Conservation (phyloP, 495 filamentous ascomycete species). For the Hypoxylon cercidicola region DNA sequence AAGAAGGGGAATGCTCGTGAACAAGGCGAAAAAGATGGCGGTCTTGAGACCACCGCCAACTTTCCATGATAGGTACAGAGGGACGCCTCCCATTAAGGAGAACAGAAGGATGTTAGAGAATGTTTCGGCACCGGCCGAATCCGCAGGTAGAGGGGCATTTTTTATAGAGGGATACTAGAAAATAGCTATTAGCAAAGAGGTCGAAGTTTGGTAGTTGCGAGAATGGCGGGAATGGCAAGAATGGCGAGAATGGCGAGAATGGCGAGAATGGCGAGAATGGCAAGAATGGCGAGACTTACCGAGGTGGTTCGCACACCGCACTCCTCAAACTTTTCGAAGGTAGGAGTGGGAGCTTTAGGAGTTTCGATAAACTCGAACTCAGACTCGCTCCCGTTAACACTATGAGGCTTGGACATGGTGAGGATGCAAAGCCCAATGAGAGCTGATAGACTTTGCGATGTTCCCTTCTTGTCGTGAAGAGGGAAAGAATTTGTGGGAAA, state of each 20-base stretch:
- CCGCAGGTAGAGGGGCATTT: slow-evolving; percentile 84
- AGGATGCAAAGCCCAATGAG: slow-evolving; percentile 39
- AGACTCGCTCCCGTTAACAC: slow-evolving; percentile 61
- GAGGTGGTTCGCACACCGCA: slow-evolving; percentile 80
- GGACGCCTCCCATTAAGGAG: slow-evolving; percentile 66
- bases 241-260: not conserved
- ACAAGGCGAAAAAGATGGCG: slow-evolving; percentile 72
- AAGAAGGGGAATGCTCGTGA: slow-evolving; percentile 74
- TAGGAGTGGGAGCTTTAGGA: slow-evolving; percentile 68
- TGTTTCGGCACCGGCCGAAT: slow-evolving; percentile 72
- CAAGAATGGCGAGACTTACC: slow-evolving; percentile 57
- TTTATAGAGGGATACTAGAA: slow-evolving; percentile 77
- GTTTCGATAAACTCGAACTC: slow-evolving; percentile 84
- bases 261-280: not conserved
- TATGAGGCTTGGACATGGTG: slow-evolving; percentile 58
- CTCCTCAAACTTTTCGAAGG: slow-evolving; percentile 67
- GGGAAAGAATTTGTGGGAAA: slow-evolving; percentile 36
- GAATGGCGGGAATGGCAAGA: too few species aligned
- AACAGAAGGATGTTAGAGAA: slow-evolving; percentile 76
- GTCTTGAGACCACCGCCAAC: slow-evolving; percentile 79
- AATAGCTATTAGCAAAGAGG: slow-evolving; percentile 10
- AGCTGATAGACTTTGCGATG: slow-evolving; percentile 31
- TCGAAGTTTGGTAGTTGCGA: not conserved
- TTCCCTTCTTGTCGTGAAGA: slow-evolving; percentile 19
- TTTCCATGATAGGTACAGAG: slow-evolving; percentile 73